Base-by-base conservation (phyloP, 371 early-diverging fungal species). In the Pancytospora epiphaga region DNA sequence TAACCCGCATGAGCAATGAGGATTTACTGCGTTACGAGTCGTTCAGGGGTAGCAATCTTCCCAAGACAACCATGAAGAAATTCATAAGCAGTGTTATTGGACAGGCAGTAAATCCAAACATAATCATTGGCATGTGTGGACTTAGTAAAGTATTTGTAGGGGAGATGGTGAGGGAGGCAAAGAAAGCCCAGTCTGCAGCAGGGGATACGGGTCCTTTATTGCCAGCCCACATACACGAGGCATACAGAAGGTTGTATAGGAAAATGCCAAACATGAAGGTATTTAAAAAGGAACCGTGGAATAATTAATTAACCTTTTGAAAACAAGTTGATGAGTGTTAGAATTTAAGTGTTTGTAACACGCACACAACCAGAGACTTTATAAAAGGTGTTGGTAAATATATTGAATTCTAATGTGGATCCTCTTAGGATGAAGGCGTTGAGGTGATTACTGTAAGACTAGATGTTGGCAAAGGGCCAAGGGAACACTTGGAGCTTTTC, bases 131-230 rank as follows among this genome's bases (percentile, higher is more conserved):
- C 0, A 87, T 94, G 0, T 89, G 89, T 30, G 95, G 93, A 34
- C 88, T 90, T 67, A 85, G 89, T 39, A 95, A 95, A 77, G 88
- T 95, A 12, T 95, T 90, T 84, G 88, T 93, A 0, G 93, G 93
- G 25, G 93, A 94, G 73, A 87, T 94, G 69, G 86, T 91, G 2
- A 91, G 91, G 76, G 84, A 85, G 78, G 91, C 89, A 85, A 82
- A 79, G 50, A 47, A 65, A 34, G 75, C 81, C 19, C 81, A 77
- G 49, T 50, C 60, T 25, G 78, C 76, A 32, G 68, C 61, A 54
- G 50, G 65, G n/a, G 75, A 83, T n/a, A 33, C 29, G 30, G 83
- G 81, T 75, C 82, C 4, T 86, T 87, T 30, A 27, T 79, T 86
- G 36, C 91, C 91, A 0, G 89, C 88, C 25, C 91, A 91, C 75